Evolutionary conservation across 495 filamentous ascomycete genomes (phyloP), one percentile per base, ranked within the genome.

Genomic region (Hyaloscypha variabilis): DNA sequence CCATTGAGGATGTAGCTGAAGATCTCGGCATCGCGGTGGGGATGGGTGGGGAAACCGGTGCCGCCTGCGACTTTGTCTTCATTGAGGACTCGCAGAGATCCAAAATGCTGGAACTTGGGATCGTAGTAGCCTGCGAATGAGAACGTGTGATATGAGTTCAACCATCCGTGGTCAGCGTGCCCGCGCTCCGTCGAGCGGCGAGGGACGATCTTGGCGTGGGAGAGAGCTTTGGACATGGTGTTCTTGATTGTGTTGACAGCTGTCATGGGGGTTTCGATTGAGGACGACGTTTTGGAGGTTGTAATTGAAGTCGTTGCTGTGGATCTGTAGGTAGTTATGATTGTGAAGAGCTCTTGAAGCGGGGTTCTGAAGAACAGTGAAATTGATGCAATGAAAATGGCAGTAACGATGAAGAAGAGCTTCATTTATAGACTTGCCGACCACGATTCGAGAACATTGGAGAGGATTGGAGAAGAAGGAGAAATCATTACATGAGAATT

Each of bases 111-210:
- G 77, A 85, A 88, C 1, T 71, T 66, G 34, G 87, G 88, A 75
- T 91, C 84, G 77, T 86, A 85, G 82, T 92, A 93, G 65, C 77
- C 75, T 63, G 90, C 90, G 73, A 94, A 93, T 75, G 82, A 85
- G 82, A 96, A 94, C 62, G 88, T 91, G 79, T 94, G 91, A 78
- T 88, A 93, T 25, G 85, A 87, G 75, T 93, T 88, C n/a, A 93
- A 85, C 91, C 91, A 94, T 73, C 88, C 90, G 74, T 92, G 88
- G 72, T 93, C 84, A 63, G 84, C 81, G 73, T 93, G 90, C 46
- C 90, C 91, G 54, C 91, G 83, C 31, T 83, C 81, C 42, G 72
- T 72, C 36, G 87, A 90, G 67, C 78, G 82, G 70, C 87, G 88
- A 25, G 82, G 80, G 28, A 82, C 81, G 73, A 91, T 87, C 68